These are phyloP conservation scores for Saccharomyces hybrid DNA, from an alignment of 1,139 yeast genomes.

Conservation along the genomic window DNA sequence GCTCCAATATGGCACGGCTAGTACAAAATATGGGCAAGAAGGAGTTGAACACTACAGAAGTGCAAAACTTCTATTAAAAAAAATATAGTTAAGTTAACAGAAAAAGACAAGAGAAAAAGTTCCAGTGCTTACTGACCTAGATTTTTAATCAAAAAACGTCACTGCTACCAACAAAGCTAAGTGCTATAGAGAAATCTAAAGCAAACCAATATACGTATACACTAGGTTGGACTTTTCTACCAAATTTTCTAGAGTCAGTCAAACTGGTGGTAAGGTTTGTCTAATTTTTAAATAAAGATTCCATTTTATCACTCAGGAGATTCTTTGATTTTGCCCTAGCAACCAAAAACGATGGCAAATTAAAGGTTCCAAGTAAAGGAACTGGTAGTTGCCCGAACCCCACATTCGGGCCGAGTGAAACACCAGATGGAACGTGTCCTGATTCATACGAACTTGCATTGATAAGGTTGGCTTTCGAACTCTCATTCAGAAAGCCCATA, in stretches of 20 bases:
- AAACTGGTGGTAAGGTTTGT: not conserved
- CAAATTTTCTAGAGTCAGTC: not conserved
- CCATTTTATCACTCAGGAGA: not conserved
- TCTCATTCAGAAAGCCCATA: not conserved
- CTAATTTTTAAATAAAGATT: not conserved
- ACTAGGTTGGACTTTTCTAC: no score
- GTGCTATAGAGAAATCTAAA: no score
- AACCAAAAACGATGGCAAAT: not conserved
- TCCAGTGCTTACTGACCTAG: no score
- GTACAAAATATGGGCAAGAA: no score
- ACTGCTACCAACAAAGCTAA: no score
- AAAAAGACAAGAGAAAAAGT: no score
- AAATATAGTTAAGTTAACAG: no score
- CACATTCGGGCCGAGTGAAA: not conserved
- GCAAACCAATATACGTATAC: no score
- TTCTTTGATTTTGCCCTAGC: not conserved
- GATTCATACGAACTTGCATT: not conserved
- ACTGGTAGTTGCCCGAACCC: not conserved
- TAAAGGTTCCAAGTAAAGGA: not conserved
- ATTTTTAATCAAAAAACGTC: no score
- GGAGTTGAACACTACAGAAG: no score
- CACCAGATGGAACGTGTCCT: not conserved
- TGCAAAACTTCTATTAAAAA: no score
- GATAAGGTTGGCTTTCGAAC: not conserved
- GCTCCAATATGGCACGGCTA: no score